Conservation (phyloP, 2,329 filamentous ascomycete species). For the Cladosporium sp. region DNA sequence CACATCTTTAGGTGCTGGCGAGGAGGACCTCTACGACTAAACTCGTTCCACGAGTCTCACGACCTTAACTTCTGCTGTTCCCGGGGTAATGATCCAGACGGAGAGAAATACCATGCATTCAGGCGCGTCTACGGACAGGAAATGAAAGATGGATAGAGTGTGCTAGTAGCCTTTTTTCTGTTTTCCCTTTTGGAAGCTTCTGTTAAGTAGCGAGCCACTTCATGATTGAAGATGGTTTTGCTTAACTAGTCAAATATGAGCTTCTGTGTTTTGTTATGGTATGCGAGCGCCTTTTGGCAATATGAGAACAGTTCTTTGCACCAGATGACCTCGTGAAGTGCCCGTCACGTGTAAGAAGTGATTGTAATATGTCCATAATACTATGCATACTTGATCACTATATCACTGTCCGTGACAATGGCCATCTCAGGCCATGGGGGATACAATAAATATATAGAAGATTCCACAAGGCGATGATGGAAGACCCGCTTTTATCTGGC, state of each 20-base stretch:
- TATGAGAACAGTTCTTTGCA: no score
- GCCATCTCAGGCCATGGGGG: no score
- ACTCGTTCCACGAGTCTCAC: background rate
- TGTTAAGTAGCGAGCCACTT: background rate
- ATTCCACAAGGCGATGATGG: background rate
- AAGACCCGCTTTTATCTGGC: background rate
- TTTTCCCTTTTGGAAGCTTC: conserved; percentile 11
- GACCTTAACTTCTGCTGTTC: background rate
- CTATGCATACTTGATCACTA: no score
- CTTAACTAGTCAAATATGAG: no score
- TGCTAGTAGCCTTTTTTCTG: background rate
- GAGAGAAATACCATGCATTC: conserved; percentile 3
- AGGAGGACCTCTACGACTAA: conserved; percentile 96
- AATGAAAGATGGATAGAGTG: conserved; percentile 4
- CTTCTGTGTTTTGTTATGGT: no score
- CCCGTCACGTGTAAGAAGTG: no score
- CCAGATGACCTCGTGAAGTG: no score
- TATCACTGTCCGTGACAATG: no score
- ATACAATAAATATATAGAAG: no score
- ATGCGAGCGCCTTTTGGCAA: no score
- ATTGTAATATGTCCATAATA: no score
- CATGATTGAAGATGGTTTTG: no score
- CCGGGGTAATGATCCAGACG: conserved; percentile 2
- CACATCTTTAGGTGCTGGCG: conserved; percentile 71
- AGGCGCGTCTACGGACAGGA: background rate